phyloP scores from a whole-genome alignment of 495 filamentous ascomycete genomes.

The Daldinia caldariorum region DNA sequence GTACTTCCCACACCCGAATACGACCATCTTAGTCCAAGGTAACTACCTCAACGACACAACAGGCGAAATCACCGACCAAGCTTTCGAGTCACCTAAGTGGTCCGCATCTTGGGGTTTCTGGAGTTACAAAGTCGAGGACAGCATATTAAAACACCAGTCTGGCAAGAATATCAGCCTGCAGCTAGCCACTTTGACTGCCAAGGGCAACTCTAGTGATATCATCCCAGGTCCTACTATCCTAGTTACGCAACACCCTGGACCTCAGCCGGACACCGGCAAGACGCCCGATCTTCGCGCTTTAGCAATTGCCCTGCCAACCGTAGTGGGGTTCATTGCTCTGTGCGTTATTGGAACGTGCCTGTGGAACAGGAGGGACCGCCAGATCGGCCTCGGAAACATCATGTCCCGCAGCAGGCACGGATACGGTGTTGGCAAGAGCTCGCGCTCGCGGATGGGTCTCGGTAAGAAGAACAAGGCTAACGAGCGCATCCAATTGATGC shows the following conservation, averaged over 20 bases:
- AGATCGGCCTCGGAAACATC: slow-evolving; percentile 53
- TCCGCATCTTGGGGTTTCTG: slow-evolving; percentile 54
- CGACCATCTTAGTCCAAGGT: slow-evolving; percentile 49
- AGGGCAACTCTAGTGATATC: slow-evolving; percentile 31
- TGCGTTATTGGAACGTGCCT: slow-evolving; percentile 48
- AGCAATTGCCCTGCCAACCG: slow-evolving; percentile 54
- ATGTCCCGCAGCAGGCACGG: slow-evolving; percentile 52
- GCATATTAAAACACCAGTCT: slow-evolving; percentile 43
- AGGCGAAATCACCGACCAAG: slow-evolving; percentile 43
- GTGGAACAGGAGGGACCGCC: slow-evolving; percentile 52
- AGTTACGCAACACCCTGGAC: slow-evolving; percentile 40
- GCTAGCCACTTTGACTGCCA: slow-evolving; percentile 45
- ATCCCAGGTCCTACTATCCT: slow-evolving; percentile 48
- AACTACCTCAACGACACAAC: slow-evolving; percentile 50
- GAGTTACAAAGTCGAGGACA: slow-evolving; percentile 48
- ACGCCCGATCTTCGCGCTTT: slow-evolving; percentile 43
- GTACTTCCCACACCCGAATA: slow-evolving; percentile 52
- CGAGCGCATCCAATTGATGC: slow-evolving; percentile 53
- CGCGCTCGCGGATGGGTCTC: slow-evolving; percentile 43
- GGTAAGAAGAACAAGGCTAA: slow-evolving; percentile 42
- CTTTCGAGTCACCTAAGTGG: slow-evolving; percentile 51
- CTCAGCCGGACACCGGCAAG: slow-evolving; percentile 33
- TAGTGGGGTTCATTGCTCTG: slow-evolving; percentile 51
- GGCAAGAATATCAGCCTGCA: slow-evolving; percentile 55
- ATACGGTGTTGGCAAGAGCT: slow-evolving; percentile 50